Evolutionary conservation across 305 asterid species (phyloP), one percentile per base, ranked within the genome.

Genomic region (Plantago coronopus): DNA sequence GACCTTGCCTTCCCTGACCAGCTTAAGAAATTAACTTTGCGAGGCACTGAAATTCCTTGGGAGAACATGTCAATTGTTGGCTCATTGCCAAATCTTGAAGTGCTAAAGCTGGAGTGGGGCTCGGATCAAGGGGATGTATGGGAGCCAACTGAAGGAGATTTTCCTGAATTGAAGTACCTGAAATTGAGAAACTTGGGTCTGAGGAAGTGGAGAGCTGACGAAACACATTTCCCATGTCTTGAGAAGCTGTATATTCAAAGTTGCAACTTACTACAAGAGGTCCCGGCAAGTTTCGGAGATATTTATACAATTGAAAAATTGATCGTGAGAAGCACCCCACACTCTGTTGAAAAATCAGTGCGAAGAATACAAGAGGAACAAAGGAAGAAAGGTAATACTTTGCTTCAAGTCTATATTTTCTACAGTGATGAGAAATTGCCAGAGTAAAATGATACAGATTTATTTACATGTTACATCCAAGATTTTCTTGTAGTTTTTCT

Each of bases 71-170:
- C 11, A 0, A n/a, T 40, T 2, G 18, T 72, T 18, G 72, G 72
- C 22, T 45, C 19, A 2, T 18, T 67, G 46, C 62, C 70, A 1
- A 23, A 65, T 20, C 74, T 75, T 61, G 50, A 62, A 71, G 70
- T 68, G 63, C 72, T 72, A 11, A 72, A 76, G 38, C 50, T 70
- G 7, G 45, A 12, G 21, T 0, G 10, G 7, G 3, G 0, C 0
- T 45, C 63, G 5, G 62, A 50, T 20, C 1, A 0, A 3, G 68
- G 51, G 2, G 2, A 4, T 14, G 21, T 4, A 5, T 76, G 76
- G 81, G 66, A 59, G 20, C 57, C 78, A 15, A 54, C 0, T 38
- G 72, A 66, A 29, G 76, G 56, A 7, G 62, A 47, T 9, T 73
- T 69, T 25, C 46, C 2, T 1, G 11, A 17, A 19, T 60, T 72